Evolutionary conservation across 768 basidiomycete species (phyloP), one percentile per base, ranked within the genome.

Genomic region (Suillus tomentosus): DNA sequence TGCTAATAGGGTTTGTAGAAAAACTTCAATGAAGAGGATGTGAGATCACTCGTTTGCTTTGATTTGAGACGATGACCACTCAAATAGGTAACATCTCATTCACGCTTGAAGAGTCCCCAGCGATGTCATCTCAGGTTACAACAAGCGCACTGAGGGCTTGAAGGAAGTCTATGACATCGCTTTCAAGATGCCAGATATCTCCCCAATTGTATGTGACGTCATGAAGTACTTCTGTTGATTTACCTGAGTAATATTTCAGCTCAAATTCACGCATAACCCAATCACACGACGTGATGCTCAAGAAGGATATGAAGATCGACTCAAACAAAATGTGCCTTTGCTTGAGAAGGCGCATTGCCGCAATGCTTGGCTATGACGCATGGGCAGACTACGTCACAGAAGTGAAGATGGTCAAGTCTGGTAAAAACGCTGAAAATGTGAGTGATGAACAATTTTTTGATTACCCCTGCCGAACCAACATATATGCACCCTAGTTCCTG

Each of bases 1-100:
- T 27, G 48, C 55, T 22, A 61, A 22, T 22, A 36, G 24, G 9
- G 22, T 55, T 36, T 50, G 5, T 60, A 91, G 88, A 92, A 90
- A 88, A 92, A 94, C 78, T 93, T 90, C 78, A 94, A 94, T 69
- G 93, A 96, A 75, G 94, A 95, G 72, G 87, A 90, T 51, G 91
- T 90, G 66, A 63, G 79, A 66, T 24, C 5, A 10, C 53, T 36
- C 14, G 13, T 34, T 43, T 57, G 11, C 22, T 13, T 65, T 36
- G 9, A n/a, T 60, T 10, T 24, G 5, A 57, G 53, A 11, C 9
- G 8, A 39, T 43, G 47, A 70, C 24, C 24, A 47, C 56, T n/a
- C 8, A 57, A 17, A 57, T 24, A 40, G 86, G 83, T 27, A 74
- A 78, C 34, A 79, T 92, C 56, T 78, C 81, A 5, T 92, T 93